Evolutionary conservation across 2,329 filamentous ascomycete species (phyloP), one percentile per base, ranked within the genome.

Genomic region (Aspergillus fructus): DNA sequence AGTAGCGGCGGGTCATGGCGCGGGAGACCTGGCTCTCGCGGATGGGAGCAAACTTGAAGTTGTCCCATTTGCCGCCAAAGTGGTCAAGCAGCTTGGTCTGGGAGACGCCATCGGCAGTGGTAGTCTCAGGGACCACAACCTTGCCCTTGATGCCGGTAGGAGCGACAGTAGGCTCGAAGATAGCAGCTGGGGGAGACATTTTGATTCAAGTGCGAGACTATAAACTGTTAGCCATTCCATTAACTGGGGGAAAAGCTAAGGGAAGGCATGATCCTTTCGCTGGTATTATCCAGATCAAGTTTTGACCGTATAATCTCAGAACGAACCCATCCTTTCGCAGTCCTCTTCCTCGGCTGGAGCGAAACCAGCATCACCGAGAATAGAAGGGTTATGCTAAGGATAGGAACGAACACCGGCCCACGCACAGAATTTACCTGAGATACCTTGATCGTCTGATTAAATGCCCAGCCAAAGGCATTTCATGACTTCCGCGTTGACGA

Each of bases 211-310:
- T 55, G 21, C 51, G 62, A 64, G 50, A 62, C 67, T 68, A 62
- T 64, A 61, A 69, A 70, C 69, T 78, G 70, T 70, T 70, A 74
- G 62, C 66, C 68, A 71, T 75, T 78, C 77, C 67, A 69, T 62
- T 63, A 65, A 55, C 59, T 63, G 66, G 69, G 68, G 65, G 63
- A 69, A 67, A 73, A 72, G 68, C 5, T n/a, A 74, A 78, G 77
- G 79, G 80, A 83, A 84, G 84, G 90, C 91, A 96, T 96, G 91
- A 94, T 96, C 89, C 92, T 96, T 94, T 92, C 92, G 92, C 92
- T 92, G 89, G 91, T 91, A 94, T 94, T 93, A 93, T 93, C 91
- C 89, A 91, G 90, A 93, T 93, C 90, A 93, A 93, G 90, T 93
- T 91, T 80, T 82, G 81, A 88, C 91, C 90, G 90, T 94, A 89